A percentile compares a stretch with the other conserved stretches of the same genome.
Conservation (phyloP, 1,139 yeast species). For the Taphrina pruni region DNA sequence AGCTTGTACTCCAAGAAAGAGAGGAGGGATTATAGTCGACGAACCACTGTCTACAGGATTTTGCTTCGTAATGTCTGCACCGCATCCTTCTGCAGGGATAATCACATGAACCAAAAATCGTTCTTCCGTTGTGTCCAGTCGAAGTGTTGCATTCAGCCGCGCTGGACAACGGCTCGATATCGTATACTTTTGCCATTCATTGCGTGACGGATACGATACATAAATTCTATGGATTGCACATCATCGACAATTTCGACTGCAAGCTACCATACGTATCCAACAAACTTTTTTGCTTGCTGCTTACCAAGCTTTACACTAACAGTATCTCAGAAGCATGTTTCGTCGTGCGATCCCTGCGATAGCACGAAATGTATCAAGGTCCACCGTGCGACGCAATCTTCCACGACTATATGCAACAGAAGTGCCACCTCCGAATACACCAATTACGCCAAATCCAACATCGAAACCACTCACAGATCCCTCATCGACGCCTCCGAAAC, state of each 20-base stretch:
- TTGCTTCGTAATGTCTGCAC: no score
- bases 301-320: background rate
- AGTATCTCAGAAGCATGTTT: background rate
- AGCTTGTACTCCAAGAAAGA: background rate
- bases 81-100: no score
- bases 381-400: background rate
- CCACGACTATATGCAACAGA: constrained; percentile 24
- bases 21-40: no score
- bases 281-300: no score
- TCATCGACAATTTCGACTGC: background rate
- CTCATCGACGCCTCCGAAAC: constrained; percentile 25
- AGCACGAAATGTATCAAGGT: constrained; percentile 4
- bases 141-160: no score
- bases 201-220: background rate
- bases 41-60: no score
- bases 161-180: background rate
- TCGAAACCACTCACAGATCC: constrained; percentile 11
- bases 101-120: no score
- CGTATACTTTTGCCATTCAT: background rate
- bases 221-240: background rate
- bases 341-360: background rate
- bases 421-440: constrained; percentile 19
- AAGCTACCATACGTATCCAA: no score
- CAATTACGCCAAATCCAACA: constrained; percentile 17
- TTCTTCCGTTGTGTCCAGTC: no score